Evolutionary conservation across 371 early-diverging fungal species (phyloP).

Genomic region (Mortierella polycephala): DNA sequence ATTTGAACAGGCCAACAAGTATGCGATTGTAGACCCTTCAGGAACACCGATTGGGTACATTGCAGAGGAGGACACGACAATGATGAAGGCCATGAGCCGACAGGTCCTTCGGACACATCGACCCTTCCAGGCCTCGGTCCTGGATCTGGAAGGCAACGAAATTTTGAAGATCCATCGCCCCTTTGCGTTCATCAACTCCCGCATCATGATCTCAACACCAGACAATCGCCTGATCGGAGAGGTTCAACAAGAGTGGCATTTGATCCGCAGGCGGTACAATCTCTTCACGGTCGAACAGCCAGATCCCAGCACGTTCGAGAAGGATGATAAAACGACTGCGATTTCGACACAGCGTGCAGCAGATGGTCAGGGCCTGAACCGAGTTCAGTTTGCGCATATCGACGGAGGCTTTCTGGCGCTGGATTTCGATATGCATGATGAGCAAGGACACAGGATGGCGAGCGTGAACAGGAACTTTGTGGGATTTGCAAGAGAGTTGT

Average conservation of each 20-base stretch:
- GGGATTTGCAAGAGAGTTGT: conserved; percentile 89
- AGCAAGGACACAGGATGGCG: conserved; percentile 66
- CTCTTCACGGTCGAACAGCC: conserved; percentile 68
- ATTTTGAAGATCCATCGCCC: conserved; percentile 82
- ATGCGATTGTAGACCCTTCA: conserved; percentile 78
- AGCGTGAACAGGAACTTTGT: conserved; percentile 85
- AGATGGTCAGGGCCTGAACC: conserved; percentile 22
- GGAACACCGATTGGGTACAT: conserved; percentile 85
- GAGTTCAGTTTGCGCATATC: conserved; percentile 81
- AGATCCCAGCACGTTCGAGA: conserved; percentile 10
- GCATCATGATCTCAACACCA: conserved; percentile 72
- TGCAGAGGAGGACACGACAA: conserved; percentile 76
- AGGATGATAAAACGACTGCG: conserved; percentile 18
- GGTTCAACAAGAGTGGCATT: conserved; percentile 92
- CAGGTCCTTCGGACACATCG: conserved; percentile 85
- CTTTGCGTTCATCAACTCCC: conserved; percentile 83
- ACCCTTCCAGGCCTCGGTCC: conserved; percentile 79
- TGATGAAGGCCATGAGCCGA: conserved; percentile 71
- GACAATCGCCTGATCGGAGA: conserved; percentile 81
- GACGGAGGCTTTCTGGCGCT: conserved; percentile 83
- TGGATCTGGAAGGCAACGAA: conserved; percentile 76
- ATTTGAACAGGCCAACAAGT: conserved; percentile 91
- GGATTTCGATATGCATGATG: conserved; percentile 82
- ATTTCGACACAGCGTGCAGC: conserved; percentile 25
- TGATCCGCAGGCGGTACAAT: conserved; percentile 85